Evolutionary conservation across 805 yeast genomes (phyloP).

Genomic region (Myxozyma sirexii): DNA sequence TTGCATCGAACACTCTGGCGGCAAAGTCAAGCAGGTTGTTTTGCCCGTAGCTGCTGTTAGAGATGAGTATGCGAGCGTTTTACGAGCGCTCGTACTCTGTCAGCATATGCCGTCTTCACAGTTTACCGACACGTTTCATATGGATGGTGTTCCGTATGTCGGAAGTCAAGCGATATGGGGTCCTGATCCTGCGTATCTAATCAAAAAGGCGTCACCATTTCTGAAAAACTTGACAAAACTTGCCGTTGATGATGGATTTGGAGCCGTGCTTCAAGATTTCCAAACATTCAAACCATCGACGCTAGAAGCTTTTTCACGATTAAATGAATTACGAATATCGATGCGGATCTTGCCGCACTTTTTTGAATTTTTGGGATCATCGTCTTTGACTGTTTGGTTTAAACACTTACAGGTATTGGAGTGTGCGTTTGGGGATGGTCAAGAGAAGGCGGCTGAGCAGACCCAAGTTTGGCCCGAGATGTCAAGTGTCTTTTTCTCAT

Average conservation of each 20-base stretch:
- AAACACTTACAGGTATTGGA: slow-evolving; percentile 14
- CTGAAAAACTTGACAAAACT: neutral
- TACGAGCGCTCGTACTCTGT: slow-evolving; percentile 20
- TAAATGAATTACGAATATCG: slow-evolving; percentile 18
- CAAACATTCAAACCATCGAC: neutral
- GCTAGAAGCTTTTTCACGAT: slow-evolving; percentile 1
- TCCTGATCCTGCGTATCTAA: slow-evolving; percentile 17
- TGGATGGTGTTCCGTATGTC: slow-evolving; percentile 17
- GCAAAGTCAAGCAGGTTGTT: slow-evolving; percentile 3
- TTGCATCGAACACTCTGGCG: slow-evolving; percentile 17
- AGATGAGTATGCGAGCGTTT: slow-evolving; percentile 14
- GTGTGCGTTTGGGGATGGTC: neutral
- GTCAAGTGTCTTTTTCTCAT: slow-evolving; percentile 3
- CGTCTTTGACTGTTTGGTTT: slow-evolving; percentile 11
- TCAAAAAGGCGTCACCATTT: slow-evolving; percentile 8
- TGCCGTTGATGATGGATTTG: slow-evolving; percentile 22
- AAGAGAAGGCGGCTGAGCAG: neutral
- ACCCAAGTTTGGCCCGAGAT: slow-evolving; percentile 28
- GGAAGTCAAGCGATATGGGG: slow-evolving; percentile 26
- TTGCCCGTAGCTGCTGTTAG: neutral
- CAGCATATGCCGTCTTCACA: slow-evolving; percentile 16
- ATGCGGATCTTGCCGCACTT: slow-evolving; percentile 18
- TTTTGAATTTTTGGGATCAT: slow-evolving; percentile 12
- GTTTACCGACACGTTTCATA: slow-evolving; percentile 9
- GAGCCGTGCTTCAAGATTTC: slow-evolving; percentile 4